Conservation (phyloP, 2,329 filamentous ascomycete genomes). For the Rhinocladiella similis region DNA sequence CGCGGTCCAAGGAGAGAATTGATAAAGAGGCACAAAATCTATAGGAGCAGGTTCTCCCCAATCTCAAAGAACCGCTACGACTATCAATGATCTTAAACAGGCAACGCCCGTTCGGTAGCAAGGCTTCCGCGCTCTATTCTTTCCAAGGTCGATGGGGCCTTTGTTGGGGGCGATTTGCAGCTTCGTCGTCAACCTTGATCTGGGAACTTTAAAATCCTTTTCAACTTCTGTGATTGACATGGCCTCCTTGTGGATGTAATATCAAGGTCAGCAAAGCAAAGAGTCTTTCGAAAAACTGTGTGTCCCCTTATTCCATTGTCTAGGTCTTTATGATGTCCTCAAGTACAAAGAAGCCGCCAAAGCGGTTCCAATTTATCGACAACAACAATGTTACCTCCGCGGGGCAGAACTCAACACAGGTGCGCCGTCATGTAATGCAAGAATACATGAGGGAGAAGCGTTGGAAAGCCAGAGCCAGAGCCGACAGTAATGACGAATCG, state of each 20-base stretch:
- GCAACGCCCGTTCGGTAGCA: background rate
- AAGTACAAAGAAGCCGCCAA: slow-evolving; percentile 13
- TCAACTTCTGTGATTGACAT: background rate
- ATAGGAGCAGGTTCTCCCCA: no score
- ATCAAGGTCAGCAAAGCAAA: no score
- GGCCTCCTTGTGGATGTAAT: no score
- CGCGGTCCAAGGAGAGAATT: no score
- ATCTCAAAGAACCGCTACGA: background rate
- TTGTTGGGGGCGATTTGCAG: background rate
- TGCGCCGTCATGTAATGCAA: slow-evolving; percentile 47
- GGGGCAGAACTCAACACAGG: slow-evolving; percentile 38
- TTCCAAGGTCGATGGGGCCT: background rate
- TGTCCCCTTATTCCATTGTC: background rate
- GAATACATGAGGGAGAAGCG: slow-evolving; percentile 43
- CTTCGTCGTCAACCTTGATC: background rate
- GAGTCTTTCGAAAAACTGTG: no score
- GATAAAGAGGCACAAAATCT: no score
- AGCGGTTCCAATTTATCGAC: slow-evolving; percentile 44
- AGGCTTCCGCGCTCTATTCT: slow-evolving; percentile 4
- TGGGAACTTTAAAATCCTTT: background rate
- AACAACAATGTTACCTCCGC: slow-evolving; percentile 37
- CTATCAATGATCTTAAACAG: background rate
- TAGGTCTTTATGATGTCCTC: background rate
- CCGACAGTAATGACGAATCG: background rate
- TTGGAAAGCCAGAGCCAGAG: slow-evolving; percentile 17